Percentiles rank a stretch among this genome's conserved stretches.
These are phyloP conservation scores for Eucalyptus sideroxylon DNA, from an alignment of 345 rosid species.

Conservation along the genomic window DNA sequence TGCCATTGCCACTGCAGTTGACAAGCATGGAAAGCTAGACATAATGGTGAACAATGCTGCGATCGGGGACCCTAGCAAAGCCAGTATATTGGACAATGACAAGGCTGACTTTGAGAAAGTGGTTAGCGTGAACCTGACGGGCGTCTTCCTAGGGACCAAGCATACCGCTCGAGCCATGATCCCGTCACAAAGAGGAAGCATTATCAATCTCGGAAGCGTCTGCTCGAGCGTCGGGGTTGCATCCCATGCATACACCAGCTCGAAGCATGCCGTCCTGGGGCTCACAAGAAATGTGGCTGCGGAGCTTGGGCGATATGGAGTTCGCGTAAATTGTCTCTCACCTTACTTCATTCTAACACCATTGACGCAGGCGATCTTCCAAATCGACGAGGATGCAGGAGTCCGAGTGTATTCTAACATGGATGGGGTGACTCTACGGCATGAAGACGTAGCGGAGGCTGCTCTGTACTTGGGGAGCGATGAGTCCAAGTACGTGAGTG, in stretches of 20 bases:
- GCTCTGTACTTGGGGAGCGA: constrained; percentile 5
- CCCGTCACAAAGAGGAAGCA: not conserved
- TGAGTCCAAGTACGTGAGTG: constrained; percentile 12
- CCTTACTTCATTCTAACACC: not conserved
- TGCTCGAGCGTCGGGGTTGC: not conserved
- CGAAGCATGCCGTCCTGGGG: constrained; percentile 5
- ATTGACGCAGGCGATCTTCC: not conserved
- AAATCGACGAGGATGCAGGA: not conserved
- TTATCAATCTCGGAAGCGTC: not conserved
- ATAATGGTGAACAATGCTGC: not conserved
- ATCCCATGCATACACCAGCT: not conserved
- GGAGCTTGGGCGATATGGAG: constrained; percentile 1
- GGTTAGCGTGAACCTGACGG: not conserved
- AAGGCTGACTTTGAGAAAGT: not conserved
- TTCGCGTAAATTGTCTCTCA: constrained; percentile 3
- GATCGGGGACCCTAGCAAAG: not conserved
- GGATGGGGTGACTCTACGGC: not conserved
- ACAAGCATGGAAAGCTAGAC: not conserved
- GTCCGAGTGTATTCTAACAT: not conserved
- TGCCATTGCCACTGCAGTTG: not conserved
- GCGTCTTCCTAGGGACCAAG: constrained; percentile 3
- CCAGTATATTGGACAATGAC: not conserved
- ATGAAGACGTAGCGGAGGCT: not conserved
- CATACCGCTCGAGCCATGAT: constrained; percentile 14
- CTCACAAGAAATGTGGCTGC: not conserved